Base-by-base conservation (phyloP, 23 red algal species). In the Agarophyton chilense region DNA sequence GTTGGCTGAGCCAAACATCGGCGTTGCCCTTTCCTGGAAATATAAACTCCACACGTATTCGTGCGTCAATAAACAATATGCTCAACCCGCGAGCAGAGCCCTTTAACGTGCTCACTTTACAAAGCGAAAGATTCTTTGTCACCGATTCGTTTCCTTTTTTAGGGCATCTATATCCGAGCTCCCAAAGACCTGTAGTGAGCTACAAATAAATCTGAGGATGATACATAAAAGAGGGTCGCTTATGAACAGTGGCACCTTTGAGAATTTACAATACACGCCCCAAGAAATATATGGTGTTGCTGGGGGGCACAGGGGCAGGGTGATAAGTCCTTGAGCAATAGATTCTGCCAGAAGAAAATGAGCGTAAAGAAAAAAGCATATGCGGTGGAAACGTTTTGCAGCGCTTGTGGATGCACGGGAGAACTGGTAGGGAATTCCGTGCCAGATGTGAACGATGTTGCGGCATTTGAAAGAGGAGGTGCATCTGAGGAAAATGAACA, bases 221-320 rank as follows among this genome's bases (percentile, higher is more conserved):
- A 52, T 84, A 41, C 52, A 94, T 64, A 18, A 94, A 87, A 43
- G 39, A 64, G 29, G 46, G 42, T 4, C 91, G 81, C 47, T 71
- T 67, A 36, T 66, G 33, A 7, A 68, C 79, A 7, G 51, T 36
- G 28, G 82, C 56, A 28, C 91, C 91, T 42, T 85, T 84, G 16
- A 94, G 72, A 38, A 86, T 21, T 55, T 79, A 71, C 29, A 94
- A 50, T 2, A 94, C 91, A 50, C 81, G 87, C 57, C 87, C 91
- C 1, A 94, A 74, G 41, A 94, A 94, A 13, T 81, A 86, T 14
- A 78, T n/a, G 36, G 65, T 72, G 19, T 78, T 90, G 65, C 19
- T 72, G 24, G 82, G 57, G 16, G 82, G 64, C 14, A 35, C 68
- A 12, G 52, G 50, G 13, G 82, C 61, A 24, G 65, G 34, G 25